A percentile compares a stretch with the other conserved stretches of the same genome.
These are phyloP conservation scores for Aphanomyces astaci DNA, from an alignment of 352 stramenopile species.

Conservation along the genomic window DNA sequence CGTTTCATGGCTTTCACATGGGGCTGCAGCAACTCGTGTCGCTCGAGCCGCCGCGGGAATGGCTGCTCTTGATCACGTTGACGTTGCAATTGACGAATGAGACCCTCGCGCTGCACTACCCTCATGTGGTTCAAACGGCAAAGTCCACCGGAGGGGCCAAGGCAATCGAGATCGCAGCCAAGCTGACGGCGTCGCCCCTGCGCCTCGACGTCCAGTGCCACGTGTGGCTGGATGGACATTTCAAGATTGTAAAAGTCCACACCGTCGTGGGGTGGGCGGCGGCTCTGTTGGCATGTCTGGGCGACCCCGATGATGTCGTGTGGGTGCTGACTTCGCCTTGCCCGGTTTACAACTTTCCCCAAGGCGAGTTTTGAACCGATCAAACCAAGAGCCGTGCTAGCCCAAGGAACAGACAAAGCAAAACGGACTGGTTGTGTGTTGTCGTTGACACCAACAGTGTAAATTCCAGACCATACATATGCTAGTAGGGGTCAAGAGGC, in stretches of 20 bases:
- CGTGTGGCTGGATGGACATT: slow-evolving; percentile 11
- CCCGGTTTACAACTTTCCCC: too few relatives aligned
- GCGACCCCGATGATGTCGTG: not conserved
- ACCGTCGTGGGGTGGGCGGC: not conserved
- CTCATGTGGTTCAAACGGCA: not conserved
- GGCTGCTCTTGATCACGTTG: not conserved
- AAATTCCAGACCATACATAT: too few relatives aligned
- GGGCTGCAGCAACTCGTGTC: not conserved
- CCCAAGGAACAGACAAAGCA: too few relatives aligned
- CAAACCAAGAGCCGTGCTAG: too few relatives aligned
- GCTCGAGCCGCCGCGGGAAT: not conserved
- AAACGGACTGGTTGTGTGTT: too few relatives aligned
- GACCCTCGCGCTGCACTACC: not conserved
- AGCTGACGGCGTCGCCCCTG: not conserved
- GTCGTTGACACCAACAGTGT: too few relatives aligned
- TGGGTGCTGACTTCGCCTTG: not conserved
- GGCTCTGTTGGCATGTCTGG: not conserved
- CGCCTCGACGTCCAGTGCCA: not conserved
- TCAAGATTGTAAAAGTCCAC: slow-evolving; percentile 12
- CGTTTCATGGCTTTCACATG: slow-evolving; percentile 6
- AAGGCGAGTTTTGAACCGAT: too few relatives aligned
- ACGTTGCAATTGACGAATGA: not conserved
- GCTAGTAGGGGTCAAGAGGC: too few relatives aligned
- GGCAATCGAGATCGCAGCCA: not conserved
- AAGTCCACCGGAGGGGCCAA: not conserved